phyloP scores from a whole-genome alignment of 805 yeast genomes.

The Blastobotrys peoriensis region DNA sequence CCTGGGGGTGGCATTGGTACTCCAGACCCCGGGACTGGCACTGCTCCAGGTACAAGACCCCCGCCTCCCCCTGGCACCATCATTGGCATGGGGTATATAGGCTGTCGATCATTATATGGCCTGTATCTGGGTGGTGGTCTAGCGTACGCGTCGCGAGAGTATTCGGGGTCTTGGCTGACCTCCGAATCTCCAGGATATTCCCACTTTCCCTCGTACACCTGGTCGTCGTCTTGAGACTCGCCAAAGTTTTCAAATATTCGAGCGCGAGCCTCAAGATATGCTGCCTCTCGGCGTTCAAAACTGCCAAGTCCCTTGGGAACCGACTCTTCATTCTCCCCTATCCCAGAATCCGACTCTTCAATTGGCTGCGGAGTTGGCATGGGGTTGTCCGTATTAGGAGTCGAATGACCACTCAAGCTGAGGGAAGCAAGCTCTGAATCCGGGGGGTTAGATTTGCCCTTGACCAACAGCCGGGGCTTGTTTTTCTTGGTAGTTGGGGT shows the following conservation, averaged over 20 bases:
- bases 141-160: not conserved
- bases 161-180: slow-evolving; percentile 1
- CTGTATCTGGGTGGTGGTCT: not conserved
- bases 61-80: not conserved
- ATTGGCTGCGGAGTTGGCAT: not conserved
- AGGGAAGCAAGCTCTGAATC: not conserved
- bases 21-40: not conserved
- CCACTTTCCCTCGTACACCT: not conserved
- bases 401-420: not conserved
- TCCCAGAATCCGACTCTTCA: not conserved
- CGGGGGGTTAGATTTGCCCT: not conserved
- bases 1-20: too few relatives aligned
- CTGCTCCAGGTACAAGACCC: not conserved
- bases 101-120: not conserved
- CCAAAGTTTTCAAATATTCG: slow-evolving; percentile 32
- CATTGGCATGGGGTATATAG: not conserved
- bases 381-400: not conserved
- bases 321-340: not conserved
- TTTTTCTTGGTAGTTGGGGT: not conserved
- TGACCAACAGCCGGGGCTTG: slow-evolving; percentile 7
- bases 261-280: slow-evolving; percentile 36
- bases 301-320: slow-evolving; percentile 13
- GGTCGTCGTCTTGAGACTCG: slow-evolving; percentile 4
- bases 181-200: not conserved
- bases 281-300: slow-evolving; percentile 34